A percentile compares a stretch with the other conserved stretches of the same genome.
These are phyloP conservation scores for Phytophthora ohioensis DNA, from an alignment of 352 stramenopile species.

Conservation along the genomic window DNA sequence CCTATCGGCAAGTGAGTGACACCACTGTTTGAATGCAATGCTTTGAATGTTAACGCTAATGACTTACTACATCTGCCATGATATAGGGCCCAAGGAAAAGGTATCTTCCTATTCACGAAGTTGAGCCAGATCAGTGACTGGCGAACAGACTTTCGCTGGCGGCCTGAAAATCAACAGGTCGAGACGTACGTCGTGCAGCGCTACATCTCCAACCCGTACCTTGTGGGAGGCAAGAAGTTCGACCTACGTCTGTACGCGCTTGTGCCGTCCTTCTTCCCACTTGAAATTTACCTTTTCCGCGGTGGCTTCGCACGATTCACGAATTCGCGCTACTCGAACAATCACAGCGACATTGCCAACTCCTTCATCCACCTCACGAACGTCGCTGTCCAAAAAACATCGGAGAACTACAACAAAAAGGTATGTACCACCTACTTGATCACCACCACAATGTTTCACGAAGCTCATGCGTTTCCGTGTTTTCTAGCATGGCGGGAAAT, in stretches of 20 bases:
- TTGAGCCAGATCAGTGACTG: conserved; percentile 94
- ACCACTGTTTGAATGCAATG: background rate
- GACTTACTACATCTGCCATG: background rate
- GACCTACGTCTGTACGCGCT: conserved; percentile 94
- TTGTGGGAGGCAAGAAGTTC: conserved; percentile 96
- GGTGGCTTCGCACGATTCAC: conserved; percentile 93
- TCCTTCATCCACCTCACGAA: conserved; percentile 96
- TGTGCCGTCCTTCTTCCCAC: conserved; percentile 92
- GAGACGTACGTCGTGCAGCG: conserved; percentile 95
- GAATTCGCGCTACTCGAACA: conserved; percentile 91
- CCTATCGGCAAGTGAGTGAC: conserved; percentile 89
- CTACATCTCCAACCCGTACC: conserved; percentile 95
- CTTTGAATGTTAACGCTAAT: background rate
- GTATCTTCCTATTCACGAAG: conserved; percentile 96
- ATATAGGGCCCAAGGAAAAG: conserved; percentile 84
- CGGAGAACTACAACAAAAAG: conserved; percentile 94
- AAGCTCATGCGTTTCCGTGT: no score
- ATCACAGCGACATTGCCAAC: conserved; percentile 90
- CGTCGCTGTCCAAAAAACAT: conserved; percentile 95
- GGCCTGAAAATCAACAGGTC: conserved; percentile 80
- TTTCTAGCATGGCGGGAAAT: conserved; percentile 89
- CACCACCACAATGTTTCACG: background rate
- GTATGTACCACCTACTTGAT: conserved; percentile 7
- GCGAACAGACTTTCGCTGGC: conserved; percentile 90
- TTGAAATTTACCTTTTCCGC: conserved; percentile 94